Base-by-base conservation (phyloP, 192 early-diverging fungal genomes). In the Entophlyctis luteolus region DNA sequence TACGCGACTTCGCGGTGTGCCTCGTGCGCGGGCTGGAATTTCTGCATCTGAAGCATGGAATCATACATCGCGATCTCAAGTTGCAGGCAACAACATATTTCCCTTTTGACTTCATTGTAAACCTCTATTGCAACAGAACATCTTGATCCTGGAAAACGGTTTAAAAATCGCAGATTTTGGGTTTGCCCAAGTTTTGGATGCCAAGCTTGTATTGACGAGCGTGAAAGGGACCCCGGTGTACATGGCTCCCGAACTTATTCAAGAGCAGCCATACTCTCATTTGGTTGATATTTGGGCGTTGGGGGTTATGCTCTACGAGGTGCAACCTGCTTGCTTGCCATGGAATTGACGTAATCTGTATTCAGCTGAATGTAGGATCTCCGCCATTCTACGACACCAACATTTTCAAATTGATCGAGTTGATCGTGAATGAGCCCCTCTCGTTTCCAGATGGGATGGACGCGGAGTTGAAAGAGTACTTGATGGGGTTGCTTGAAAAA, bases 151-250 rank as follows among this genome's bases (percentile, higher is more conserved):
- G 25, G 37, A 36, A 37, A 45, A 57, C 12, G 67, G 67, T 6
- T 49, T 71, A 20, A 76, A 76, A 39, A 76, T 76, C 18, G 67
- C 56, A 37, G 75, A 76, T 45, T 76, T 76, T 63, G 75, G 75
- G 12, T 76, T 76, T 36, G 57, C 72, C 4, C 47, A 63, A 32
- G 12, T 62, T n/a, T 39, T 75, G 10, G 39, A 45, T 4, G 29
- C 31, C 0, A 32, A 45, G 16, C 36, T 16, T 5, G 18, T 66
- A 1, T 35, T 76, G 34, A 75, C 52, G 12, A 75, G 72, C 20
- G 72, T 76, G 16, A 76, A 76, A 56, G 75, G 76, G 23, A 77
- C 76, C 2, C 73, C 76, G 18, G 72, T 76, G 10, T 77, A 77
- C 39, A 76, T 77, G 73, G 68, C 76, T 2, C 76, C 76, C 0